Percentiles rank a stretch among this genome's conserved stretches.
Conservation (phyloP, 495 filamentous ascomycete species). For the Aspergillus sclerotioniger region DNA sequence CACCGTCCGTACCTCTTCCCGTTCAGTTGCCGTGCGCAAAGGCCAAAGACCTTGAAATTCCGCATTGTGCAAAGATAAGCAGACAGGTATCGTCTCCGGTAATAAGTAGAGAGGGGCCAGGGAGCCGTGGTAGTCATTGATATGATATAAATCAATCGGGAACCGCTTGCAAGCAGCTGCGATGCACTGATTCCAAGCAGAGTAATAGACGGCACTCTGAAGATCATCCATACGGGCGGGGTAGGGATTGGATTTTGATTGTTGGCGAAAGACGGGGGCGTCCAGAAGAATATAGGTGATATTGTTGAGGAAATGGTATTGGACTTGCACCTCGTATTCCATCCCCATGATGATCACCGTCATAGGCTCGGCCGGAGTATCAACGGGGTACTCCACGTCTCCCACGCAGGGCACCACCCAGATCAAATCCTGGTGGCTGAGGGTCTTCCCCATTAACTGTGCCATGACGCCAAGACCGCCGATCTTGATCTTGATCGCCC, state of each 20-base stretch:
- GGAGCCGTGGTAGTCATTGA: constrained; percentile 78
- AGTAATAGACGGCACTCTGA: constrained; percentile 67
- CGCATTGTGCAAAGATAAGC: constrained; percentile 59
- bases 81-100: constrained; percentile 51
- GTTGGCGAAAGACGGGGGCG: constrained; percentile 68
- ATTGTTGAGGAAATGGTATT: constrained; percentile 62
- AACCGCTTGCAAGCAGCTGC: constrained; percentile 57
- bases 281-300: constrained; percentile 72
- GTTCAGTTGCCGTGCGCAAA: constrained; percentile 66
- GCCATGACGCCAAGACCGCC: constrained; percentile 68
- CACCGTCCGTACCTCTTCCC: constrained; percentile 65
- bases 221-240: constrained; percentile 72
- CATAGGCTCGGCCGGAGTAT: constrained; percentile 60
- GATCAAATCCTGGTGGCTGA: constrained; percentile 66
- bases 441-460: constrained; percentile 67
- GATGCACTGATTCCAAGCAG: constrained; percentile 71
- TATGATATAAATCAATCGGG: constrained; percentile 70
- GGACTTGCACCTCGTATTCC: constrained; percentile 60
- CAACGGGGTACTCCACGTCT: constrained; percentile 61
- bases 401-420: constrained; percentile 67
- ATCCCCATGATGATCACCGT: constrained; percentile 60
- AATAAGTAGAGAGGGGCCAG: constrained; percentile 68
- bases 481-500: constrained; percentile 70
- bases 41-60: constrained; percentile 75
- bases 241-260: constrained; percentile 64